Percentiles rank a stretch among this genome's conserved stretches.
These are phyloP conservation scores for Mitragyna speciosa DNA, from an alignment of 257 asterid species.

Conservation along the genomic window DNA sequence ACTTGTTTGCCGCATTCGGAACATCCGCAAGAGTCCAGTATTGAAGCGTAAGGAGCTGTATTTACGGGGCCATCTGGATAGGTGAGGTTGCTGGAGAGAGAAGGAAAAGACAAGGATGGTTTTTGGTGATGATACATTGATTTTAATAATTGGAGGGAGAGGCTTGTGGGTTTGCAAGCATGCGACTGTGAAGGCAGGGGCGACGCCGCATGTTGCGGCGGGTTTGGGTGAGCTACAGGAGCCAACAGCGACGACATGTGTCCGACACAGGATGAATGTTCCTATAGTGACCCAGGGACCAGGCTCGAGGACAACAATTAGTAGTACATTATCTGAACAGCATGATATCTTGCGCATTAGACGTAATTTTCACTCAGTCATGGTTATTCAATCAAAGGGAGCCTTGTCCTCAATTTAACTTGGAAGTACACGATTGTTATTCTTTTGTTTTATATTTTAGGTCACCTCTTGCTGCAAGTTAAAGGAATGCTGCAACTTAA, in stretches of 20 bases:
- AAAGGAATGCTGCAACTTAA: not conserved
- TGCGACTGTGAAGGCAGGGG: slow-evolving; percentile 1
- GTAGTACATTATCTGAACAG: not conserved
- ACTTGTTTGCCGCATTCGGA: slow-evolving; percentile 48
- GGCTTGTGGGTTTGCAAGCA: not conserved
- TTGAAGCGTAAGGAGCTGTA: slow-evolving; percentile 54
- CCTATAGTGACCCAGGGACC: too few relatives aligned
- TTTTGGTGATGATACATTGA: not conserved
- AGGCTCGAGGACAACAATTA: too few relatives aligned
- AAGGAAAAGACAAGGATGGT: not conserved
- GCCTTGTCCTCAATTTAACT: not conserved
- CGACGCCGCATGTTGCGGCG: not conserved
- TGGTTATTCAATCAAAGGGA: too few relatives aligned
- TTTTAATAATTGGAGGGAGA: not conserved
- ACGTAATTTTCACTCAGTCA: too few relatives aligned
- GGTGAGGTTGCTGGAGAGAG: not conserved
- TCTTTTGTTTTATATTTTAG: not conserved
- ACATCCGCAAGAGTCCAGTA: slow-evolving; percentile 53
- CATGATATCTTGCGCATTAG: too few relatives aligned
- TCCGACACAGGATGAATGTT: not conserved
- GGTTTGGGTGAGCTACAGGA: slow-evolving; percentile 1
- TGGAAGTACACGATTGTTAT: not conserved
- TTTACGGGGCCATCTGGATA: slow-evolving; percentile 24
- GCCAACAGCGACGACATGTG: slow-evolving; percentile 16
- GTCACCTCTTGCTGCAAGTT: not conserved